Evolutionary conservation across 2,329 filamentous ascomycete genomes (phyloP).

Genomic region (Apiospora malaysiana): DNA sequence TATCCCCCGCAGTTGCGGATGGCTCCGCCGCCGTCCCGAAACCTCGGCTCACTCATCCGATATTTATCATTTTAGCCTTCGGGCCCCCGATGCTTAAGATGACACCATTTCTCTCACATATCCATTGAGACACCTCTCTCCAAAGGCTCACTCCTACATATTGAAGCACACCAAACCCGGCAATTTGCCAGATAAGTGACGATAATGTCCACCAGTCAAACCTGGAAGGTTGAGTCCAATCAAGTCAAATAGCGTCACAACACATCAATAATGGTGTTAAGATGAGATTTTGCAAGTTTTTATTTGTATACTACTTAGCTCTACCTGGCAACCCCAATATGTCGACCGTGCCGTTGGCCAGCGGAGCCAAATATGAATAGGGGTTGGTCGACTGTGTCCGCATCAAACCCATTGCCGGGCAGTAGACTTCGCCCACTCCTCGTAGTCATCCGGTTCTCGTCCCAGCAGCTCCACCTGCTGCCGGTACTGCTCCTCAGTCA

Average conservation of each 20-base stretch:
- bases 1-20: slow-evolving; percentile 1
- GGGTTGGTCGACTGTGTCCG: background rate
- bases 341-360: too few relatives aligned
- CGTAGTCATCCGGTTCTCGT: slow-evolving; percentile 17
- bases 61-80: background rate
- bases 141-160: background rate
- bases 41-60: background rate
- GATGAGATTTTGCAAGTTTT: background rate
- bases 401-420: background rate
- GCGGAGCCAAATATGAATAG: background rate
- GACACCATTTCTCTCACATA: background rate
- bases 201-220: background rate
- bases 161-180: background rate
- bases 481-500: slow-evolving; percentile 15
- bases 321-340: background rate
- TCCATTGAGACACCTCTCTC: background rate
- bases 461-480: slow-evolving; percentile 21
- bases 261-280: background rate
- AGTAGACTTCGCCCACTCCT: background rate
- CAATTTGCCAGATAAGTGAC: background rate
- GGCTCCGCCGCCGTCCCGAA: background rate
- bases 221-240: background rate
- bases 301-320: background rate
- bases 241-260: background rate
- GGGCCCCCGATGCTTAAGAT: background rate